Percentiles rank a stretch among this genome's conserved stretches.
These are phyloP conservation scores for Bodo saltans DNA, from an alignment of 78 protist genomes.

Conservation along the genomic window DNA sequence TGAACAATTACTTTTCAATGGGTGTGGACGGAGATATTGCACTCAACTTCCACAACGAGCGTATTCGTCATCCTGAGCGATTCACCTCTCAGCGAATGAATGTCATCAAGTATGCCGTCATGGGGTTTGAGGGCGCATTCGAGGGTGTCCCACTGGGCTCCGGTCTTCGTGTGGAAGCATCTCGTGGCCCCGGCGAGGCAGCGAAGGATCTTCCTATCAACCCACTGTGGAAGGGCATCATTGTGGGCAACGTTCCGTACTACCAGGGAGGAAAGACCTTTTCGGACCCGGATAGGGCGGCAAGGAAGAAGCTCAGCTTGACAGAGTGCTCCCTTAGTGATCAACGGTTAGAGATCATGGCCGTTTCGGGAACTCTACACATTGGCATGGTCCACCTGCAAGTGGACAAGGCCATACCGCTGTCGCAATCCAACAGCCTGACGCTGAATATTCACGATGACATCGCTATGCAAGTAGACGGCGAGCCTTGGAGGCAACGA, in stretches of 20 bases:
- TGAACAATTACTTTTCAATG: constrained; percentile 65
- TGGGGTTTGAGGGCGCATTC: constrained; percentile 54
- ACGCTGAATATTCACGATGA: background rate
- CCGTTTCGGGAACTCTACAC: constrained; percentile 19
- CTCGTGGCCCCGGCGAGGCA: constrained; percentile 7
- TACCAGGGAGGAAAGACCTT: constrained; percentile 41
- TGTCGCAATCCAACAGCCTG: constrained; percentile 1
- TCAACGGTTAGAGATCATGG: constrained; percentile 3
- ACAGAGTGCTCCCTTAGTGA: no score
- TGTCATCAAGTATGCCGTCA: constrained; percentile 46
- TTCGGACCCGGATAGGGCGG: constrained; percentile 4
- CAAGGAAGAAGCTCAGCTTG: no score
- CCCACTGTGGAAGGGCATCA: background rate
- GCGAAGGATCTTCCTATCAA: background rate
- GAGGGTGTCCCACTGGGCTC: background rate
- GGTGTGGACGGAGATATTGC: constrained; percentile 73
- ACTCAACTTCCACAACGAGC: constrained; percentile 53
- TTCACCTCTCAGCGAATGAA: constrained; percentile 49
- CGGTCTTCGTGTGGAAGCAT: background rate
- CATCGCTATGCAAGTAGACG: constrained; percentile 39
- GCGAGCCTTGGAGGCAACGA: constrained; percentile 53
- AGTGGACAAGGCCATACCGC: background rate
- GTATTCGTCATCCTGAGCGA: constrained; percentile 46
- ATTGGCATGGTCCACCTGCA: background rate
- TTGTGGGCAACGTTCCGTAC: constrained; percentile 20